Percentiles rank a stretch among this genome's conserved stretches.
Conservation (phyloP, 305 asterid species). For the Fraxinus platypoda region DNA sequence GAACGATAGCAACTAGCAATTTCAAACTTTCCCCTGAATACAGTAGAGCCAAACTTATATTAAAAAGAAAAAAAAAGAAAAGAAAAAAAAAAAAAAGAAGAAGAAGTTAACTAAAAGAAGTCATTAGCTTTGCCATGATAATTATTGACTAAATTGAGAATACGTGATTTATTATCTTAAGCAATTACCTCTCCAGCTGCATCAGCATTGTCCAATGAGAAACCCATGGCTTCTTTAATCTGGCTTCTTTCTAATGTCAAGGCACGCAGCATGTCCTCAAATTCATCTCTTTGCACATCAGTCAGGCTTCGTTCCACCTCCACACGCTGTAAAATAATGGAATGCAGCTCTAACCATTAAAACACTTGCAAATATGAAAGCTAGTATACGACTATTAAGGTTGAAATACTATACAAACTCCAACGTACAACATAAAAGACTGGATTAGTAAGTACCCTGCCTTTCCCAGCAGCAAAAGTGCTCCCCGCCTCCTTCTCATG, state of each 20-base stretch:
- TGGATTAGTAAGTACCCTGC: slow-evolving; percentile 52
- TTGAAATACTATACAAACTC: slow-evolving; percentile 7
- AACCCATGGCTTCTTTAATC: slow-evolving; percentile 98
- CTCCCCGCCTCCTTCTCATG: slow-evolving; percentile 80
- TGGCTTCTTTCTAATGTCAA: slow-evolving; percentile 93
- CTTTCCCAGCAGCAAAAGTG: slow-evolving; percentile 94
- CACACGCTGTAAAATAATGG: slow-evolving; percentile 58
- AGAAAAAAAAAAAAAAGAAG: not conserved
- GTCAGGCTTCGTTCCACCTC: slow-evolving; percentile 82
- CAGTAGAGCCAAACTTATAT: not conserved
- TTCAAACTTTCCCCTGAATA: not conserved
- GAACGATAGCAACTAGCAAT: not conserved
- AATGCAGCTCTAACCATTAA: slow-evolving; percentile 5
- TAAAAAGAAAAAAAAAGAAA: not conserved
- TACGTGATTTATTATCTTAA: not conserved
- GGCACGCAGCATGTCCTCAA: slow-evolving; percentile 98
- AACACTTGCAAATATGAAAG: slow-evolving; percentile 10
- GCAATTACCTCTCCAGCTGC: slow-evolving; percentile 76
- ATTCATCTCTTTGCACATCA: slow-evolving; percentile 91
- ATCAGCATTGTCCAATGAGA: slow-evolving; percentile 97
- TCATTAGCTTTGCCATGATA: not conserved
- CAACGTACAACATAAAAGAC: slow-evolving; percentile 13
- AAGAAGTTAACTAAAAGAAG: not conserved
- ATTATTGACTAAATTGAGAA: not conserved
- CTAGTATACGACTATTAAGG: not conserved